Base-by-base conservation (phyloP, 1,284 basidiomycete genomes). In the Cutaneotrichosporon sp. region DNA sequence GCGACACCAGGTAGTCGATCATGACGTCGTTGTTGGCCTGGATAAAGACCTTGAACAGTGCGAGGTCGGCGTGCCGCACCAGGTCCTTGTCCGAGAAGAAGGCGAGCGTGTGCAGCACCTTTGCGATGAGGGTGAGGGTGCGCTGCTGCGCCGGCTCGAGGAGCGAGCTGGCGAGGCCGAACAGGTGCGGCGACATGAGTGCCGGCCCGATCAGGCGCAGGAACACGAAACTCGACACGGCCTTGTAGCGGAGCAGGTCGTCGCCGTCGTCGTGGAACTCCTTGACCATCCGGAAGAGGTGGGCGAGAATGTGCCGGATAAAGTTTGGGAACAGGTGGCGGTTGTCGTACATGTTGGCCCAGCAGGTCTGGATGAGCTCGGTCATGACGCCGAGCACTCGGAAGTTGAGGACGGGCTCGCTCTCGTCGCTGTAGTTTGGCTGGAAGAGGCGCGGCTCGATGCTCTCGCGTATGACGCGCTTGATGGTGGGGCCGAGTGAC, bases 181-280 rank as follows among this genome's bases (percentile, higher is more conserved):
- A 73, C 8, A 72, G 54, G 27, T 75, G 69, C 7, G 73, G 73
- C 24, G 65, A 61, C 69, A 75, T 71, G 14, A 75, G 45, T 4
- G 72, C 72, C 7, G 73, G 73, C 8, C 68, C 70, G 24, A 75
- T 69, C 7, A 75, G 65, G 9, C 73, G 73, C 10, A 75, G 66
- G 54, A 75, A 73, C 24, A 75, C 65, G 54, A 75, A 73, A n/a
- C 69, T 72, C 7, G 73, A 72, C 0, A 75, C 66, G 0, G 72
- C 70, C 62, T 72, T 73, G 62, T 72, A 71, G 2, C 59, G 64
- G 27, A 74, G 55, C 20, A 58, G 56, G 33, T 56, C 67, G 45
- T 54, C 64, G n/a, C 58, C 64, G 31, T 65, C 63, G 47, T 57
- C 59, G 47, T 72, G 72, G 38, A 61, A 59, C 45, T 67, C 65